Evolutionary conservation across 2,329 filamentous ascomycete genomes (phyloP).

Genomic region (Xylaria sp.): DNA sequence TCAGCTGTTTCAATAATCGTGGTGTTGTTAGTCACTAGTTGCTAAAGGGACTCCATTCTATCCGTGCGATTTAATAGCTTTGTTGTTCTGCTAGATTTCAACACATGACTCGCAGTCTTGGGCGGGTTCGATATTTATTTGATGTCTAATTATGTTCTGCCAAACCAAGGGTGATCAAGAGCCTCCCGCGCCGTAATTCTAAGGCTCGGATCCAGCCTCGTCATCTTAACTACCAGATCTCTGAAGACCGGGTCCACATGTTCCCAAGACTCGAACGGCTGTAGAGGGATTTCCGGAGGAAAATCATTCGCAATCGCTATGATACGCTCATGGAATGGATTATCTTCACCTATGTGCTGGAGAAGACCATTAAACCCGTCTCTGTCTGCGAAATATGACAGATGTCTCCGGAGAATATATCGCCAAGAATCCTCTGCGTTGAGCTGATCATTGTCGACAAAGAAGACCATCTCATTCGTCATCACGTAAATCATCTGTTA

Average conservation of each 20-base stretch:
- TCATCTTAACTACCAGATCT: constrained; percentile 28
- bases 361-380: constrained; percentile 24
- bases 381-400: constrained; percentile 22
- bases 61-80: too few species aligned
- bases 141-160: background rate
- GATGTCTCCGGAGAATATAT: constrained; percentile 31
- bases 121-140: background rate
- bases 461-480: constrained; percentile 44
- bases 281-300: background rate
- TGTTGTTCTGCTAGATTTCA: too few species aligned
- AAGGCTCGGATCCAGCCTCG: constrained; percentile 13
- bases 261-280: constrained; percentile 17
- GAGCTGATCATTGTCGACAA: constrained; percentile 43
- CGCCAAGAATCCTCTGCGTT: constrained; percentile 42
- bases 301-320: constrained; percentile 23
- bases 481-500: constrained; percentile 46
- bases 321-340: constrained; percentile 19
- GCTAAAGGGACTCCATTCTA: background rate
- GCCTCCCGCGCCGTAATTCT: constrained; percentile 27
- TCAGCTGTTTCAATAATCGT: background rate
- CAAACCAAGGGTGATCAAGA: constrained; percentile 26
- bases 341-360: constrained; percentile 29
- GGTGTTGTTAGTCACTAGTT: background rate
- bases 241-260: constrained; percentile 10
- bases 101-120: too few species aligned